Conservation (phyloP, 108 stramenopile genomes). For the Schizochytrium sp. region DNA sequence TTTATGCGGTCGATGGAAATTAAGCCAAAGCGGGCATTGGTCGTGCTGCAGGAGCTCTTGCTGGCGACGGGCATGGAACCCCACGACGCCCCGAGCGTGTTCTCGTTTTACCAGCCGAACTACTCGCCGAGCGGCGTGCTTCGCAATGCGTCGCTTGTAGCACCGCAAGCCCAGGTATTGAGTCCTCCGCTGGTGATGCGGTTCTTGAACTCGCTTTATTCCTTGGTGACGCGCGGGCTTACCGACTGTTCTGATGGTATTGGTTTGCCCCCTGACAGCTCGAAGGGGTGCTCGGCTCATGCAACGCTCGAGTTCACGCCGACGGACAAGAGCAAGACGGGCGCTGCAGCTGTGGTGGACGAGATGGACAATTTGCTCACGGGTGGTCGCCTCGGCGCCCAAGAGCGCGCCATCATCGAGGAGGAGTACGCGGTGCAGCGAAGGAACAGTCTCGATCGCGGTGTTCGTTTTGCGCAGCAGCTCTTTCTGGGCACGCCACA, state of each 20-base stretch:
- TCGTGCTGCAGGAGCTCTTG: conserved; percentile 5
- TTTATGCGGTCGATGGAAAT: conserved; percentile 49
- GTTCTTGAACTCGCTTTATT: conserved; percentile 44
- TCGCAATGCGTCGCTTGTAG: conserved; percentile 27
- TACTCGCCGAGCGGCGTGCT: conserved; percentile 37
- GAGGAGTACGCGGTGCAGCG: conserved; percentile 25
- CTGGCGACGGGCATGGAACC: conserved; percentile 45
- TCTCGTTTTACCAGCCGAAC: conserved; percentile 56
- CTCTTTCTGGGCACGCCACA: conserved; percentile 47
- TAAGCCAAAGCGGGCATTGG: conserved; percentile 14
- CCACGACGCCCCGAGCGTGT: conserved; percentile 47
- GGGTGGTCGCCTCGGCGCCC: conserved; percentile 41
- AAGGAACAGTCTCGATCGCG: not conserved
- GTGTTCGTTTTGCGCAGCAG: conserved; percentile 34
- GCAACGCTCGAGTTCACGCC: too few relatives aligned
- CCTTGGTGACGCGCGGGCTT: conserved; percentile 50
- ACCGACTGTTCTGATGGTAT: conserved; percentile 12
- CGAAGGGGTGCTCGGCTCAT: not conserved
- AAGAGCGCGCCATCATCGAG: conserved; percentile 34
- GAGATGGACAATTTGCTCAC: conserved; percentile 51
- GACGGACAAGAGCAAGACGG: too few relatives aligned
- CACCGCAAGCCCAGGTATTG: conserved; percentile 46
- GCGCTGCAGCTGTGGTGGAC: conserved; percentile 32
- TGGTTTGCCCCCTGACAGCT: not conserved
- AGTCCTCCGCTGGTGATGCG: conserved; percentile 31